Conservation (phyloP, 1,284 basidiomycete genomes). For the Papiliotrema fonsecae region DNA sequence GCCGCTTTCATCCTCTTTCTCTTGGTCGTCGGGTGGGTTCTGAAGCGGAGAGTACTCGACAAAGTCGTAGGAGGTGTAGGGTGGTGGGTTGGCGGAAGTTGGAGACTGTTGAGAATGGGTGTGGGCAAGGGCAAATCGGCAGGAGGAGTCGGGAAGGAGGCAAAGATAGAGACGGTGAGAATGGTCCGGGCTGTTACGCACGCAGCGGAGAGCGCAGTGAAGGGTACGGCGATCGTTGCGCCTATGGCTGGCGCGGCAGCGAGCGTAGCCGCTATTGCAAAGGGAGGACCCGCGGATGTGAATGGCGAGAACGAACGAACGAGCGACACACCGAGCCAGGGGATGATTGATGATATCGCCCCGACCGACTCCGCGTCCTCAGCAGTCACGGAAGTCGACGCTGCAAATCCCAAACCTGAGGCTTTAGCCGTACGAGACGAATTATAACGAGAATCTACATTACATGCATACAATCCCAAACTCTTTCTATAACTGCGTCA, state of each 20-base stretch:
- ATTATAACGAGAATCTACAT: neutral
- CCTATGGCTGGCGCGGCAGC: too few species aligned
- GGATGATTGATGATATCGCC: neutral
- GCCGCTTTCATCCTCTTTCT: constrained; percentile 73
- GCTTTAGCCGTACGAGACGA: neutral
- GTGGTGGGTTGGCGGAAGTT: constrained; percentile 44
- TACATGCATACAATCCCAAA: neutral
- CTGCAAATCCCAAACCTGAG: neutral
- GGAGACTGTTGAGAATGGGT: constrained; percentile 29
- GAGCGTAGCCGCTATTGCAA: too few species aligned
- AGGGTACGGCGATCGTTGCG: too few species aligned
- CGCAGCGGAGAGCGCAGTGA: too few species aligned
- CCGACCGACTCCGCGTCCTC: neutral
- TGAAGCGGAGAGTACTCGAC: constrained; percentile 80
- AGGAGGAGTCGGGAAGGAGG: too few species aligned
- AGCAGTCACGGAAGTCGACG: neutral
- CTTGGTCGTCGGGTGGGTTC: constrained; percentile 74
- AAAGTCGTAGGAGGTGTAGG: constrained; percentile 42
- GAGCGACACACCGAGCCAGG: too few species aligned
- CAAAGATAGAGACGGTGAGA: constrained; percentile 1
- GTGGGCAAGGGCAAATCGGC: too few species aligned
- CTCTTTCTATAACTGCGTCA: constrained; percentile 8
- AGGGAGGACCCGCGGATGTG: too few species aligned
- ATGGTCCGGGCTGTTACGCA: neutral
- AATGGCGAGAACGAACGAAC: too few species aligned